Percentiles rank a stretch among this genome's conserved stretches.
Conservation (phyloP, 2,329 filamentous ascomycete genomes). For the Aaosphaeria pasadenensis region DNA sequence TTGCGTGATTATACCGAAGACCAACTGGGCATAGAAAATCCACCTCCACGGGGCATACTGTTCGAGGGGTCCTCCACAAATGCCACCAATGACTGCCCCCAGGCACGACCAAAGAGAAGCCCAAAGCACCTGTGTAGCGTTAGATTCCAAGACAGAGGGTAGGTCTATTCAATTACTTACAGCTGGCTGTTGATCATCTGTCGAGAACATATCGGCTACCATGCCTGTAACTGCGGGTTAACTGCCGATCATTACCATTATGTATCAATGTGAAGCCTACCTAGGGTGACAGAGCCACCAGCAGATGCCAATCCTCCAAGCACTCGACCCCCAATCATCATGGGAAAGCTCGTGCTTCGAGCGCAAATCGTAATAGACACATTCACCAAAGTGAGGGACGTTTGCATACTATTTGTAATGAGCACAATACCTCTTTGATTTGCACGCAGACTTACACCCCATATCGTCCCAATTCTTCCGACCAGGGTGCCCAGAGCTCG, state of each 20-base stretch:
- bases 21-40: constrained; percentile 81
- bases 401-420: constrained; percentile 51
- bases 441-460: constrained; percentile 44
- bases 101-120: constrained; percentile 65
- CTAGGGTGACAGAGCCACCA: constrained; percentile 62
- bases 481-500: constrained; percentile 79
- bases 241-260: not conserved
- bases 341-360: constrained; percentile 65
- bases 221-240: constrained; percentile 32
- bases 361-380: constrained; percentile 63
- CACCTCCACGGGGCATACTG: constrained; percentile 67
- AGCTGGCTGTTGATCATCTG: constrained; percentile 65
- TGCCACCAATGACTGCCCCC: constrained; percentile 70
- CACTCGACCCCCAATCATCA: constrained; percentile 59
- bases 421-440: too few species aligned
- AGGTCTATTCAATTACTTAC: too few species aligned
- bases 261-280: constrained; percentile 16
- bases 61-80: constrained; percentile 76
- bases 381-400: constrained; percentile 71
- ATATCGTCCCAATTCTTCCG: constrained; percentile 75
- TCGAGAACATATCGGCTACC: constrained; percentile 60
- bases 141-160: too few species aligned
- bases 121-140: constrained; percentile 40
- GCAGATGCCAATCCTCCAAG: constrained; percentile 48
- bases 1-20: constrained; percentile 70